phyloP scores from a whole-genome alignment of 2,329 filamentous ascomycete genomes.

The Raffaelea albimanens region DNA sequence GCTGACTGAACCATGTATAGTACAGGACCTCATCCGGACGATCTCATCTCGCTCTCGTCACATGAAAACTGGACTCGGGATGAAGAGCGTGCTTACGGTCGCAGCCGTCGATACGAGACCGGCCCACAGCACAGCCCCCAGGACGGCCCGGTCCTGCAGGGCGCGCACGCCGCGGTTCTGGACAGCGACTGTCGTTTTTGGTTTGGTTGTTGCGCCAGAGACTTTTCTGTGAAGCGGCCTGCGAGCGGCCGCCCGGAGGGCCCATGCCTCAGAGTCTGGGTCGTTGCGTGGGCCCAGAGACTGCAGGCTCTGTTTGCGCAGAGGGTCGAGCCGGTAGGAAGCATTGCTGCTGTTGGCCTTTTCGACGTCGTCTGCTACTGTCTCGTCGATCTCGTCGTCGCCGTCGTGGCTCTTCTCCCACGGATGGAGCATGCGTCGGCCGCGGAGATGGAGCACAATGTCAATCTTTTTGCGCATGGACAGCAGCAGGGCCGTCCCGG shows the following conservation, averaged over 20 bases:
- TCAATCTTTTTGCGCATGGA: constrained; percentile 28
- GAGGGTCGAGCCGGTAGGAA: constrained; percentile 13
- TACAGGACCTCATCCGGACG: too few relatives aligned
- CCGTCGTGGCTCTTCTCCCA: constrained; percentile 25
- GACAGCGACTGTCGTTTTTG: constrained; percentile 14
- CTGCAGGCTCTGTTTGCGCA: constrained; percentile 21
- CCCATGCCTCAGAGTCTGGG: constrained; percentile 22
- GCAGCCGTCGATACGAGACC: constrained; percentile 20
- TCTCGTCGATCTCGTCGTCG: constrained; percentile 8
- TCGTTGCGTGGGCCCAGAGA: constrained; percentile 25
- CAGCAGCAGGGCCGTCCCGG: constrained; percentile 20
- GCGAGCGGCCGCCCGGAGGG: constrained; percentile 14
- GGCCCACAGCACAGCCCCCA: constrained; percentile 24
- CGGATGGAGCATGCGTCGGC: constrained; percentile 24
- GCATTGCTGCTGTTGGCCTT: neutral
- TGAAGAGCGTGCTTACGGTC: constrained; percentile 20
- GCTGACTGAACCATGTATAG: too few relatives aligned
- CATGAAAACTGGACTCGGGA: constrained; percentile 13
- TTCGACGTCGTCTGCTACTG: constrained; percentile 8
- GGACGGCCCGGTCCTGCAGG: constrained; percentile 24
- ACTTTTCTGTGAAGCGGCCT: constrained; percentile 7
- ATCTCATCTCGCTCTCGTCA: too few relatives aligned
- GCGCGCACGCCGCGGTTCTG: constrained; percentile 21
- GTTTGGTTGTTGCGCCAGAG: too few relatives aligned
- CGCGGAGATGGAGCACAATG: constrained; percentile 21